These are phyloP conservation scores for Astrothelium subdiscretum DNA, from an alignment of 495 filamentous ascomycete genomes.

Conservation along the genomic window DNA sequence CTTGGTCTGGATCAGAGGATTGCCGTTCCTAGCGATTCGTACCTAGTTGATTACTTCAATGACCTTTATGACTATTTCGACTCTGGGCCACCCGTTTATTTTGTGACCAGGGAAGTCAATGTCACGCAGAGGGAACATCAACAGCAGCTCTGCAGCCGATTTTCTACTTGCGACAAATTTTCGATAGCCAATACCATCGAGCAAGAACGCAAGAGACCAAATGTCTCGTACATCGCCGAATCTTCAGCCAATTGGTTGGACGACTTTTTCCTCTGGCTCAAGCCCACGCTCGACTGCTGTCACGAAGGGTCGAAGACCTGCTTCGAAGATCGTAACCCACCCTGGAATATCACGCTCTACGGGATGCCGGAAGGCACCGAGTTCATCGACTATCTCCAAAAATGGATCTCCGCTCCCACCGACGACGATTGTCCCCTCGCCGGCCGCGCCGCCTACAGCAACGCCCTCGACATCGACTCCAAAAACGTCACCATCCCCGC, in stretches of 20 bases:
- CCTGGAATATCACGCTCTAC: conserved; percentile 75
- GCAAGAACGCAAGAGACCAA: conserved; percentile 77
- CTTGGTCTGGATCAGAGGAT: conserved; percentile 90
- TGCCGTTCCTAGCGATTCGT: conserved; percentile 84
- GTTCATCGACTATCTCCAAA: conserved; percentile 71
- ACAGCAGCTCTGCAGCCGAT: conserved; percentile 80
- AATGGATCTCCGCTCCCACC: conserved; percentile 73
- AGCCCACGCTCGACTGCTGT: conserved; percentile 76
- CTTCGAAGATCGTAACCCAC: conserved; percentile 60
- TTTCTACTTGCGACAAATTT: conserved; percentile 70
- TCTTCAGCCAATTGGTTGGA: conserved; percentile 92
- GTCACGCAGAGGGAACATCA: conserved; percentile 62
- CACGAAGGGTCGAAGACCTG: conserved; percentile 52
- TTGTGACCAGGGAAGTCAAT: conserved; percentile 75
- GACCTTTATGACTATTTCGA: conserved; percentile 89
- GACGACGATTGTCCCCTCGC: conserved; percentile 74
- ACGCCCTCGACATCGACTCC: conserved; percentile 69
- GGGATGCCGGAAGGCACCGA: conserved; percentile 91
- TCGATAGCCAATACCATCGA: conserved; percentile 83
- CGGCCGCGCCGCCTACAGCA: conserved; percentile 75
- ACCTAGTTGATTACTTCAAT: conserved; percentile 88
- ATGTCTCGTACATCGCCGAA: conserved; percentile 88
- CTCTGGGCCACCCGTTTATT: conserved; percentile 88
- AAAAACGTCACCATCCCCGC: conserved; percentile 54
- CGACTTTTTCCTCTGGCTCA: conserved; percentile 92